Evolutionary conservation across 176 grass and related monocot genomes (phyloP).

Genomic region (Avena atlantica): DNA sequence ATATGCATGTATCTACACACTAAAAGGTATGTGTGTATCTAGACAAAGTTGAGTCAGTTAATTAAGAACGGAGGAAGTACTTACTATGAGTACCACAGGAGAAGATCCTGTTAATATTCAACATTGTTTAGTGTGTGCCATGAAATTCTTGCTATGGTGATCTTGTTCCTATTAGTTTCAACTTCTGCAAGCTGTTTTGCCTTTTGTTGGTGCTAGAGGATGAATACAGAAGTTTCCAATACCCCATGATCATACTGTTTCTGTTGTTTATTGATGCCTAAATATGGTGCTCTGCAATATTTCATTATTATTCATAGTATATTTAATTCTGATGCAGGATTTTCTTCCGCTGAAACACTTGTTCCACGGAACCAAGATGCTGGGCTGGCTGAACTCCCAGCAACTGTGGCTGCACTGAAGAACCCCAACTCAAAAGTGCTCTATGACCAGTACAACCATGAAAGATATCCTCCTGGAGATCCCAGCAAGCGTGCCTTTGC

Average conservation of each 20-base stretch:
- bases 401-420: slow-evolving; percentile 80
- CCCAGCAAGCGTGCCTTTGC: slow-evolving; percentile 88
- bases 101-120: background rate
- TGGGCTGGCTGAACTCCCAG: slow-evolving; percentile 50
- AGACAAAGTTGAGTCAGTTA: too few relatives aligned
- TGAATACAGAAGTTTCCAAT: background rate
- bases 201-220: background rate
- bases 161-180: background rate
- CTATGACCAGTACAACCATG: slow-evolving; percentile 88
- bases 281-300: background rate
- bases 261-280: background rate
- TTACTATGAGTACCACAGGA: background rate
- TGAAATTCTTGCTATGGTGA: slow-evolving; percentile 18
- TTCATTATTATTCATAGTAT: slow-evolving; percentile 9
- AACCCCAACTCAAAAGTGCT: slow-evolving; percentile 78
- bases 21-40: too few relatives aligned
- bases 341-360: slow-evolving; percentile 67
- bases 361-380: slow-evolving; percentile 65
- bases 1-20: too few relatives aligned
- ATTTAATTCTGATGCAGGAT: slow-evolving; percentile 50
- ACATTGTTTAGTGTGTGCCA: background rate
- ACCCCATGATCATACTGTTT: background rate
- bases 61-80: background rate
- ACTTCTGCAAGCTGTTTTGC: background rate
- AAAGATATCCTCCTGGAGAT: slow-evolving; percentile 84